Conservation (phyloP, 2,329 filamentous ascomycete species). For the Macroventuria anomochaeta region DNA sequence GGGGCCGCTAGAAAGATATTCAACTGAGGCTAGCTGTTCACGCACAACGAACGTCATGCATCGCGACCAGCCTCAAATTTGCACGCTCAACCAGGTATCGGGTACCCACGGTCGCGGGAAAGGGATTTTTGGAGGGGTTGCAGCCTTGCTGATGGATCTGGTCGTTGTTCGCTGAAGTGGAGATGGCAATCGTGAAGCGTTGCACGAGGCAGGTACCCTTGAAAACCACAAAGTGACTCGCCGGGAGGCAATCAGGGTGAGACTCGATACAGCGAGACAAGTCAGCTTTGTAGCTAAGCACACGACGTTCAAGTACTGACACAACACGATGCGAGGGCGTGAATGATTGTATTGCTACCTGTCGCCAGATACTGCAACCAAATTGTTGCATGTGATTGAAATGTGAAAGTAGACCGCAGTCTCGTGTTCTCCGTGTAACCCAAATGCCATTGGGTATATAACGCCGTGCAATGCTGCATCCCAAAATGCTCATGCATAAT, state of each 20-base stretch:
- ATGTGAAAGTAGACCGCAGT: slow-evolving; percentile 5
- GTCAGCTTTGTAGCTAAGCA: too few relatives aligned
- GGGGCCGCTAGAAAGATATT: slow-evolving; percentile 12
- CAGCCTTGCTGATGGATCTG: not conserved
- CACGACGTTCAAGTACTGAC: not conserved
- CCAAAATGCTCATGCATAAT: slow-evolving; percentile 14
- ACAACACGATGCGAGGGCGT: not conserved
- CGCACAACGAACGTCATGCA: slow-evolving; percentile 17
- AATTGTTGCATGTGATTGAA: slow-evolving; percentile 4
- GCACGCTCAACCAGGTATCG: not conserved
- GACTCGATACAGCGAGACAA: not conserved
- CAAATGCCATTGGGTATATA: slow-evolving; percentile 20
- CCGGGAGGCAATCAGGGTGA: not conserved
- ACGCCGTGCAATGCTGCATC: slow-evolving; percentile 20
- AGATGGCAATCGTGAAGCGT: slow-evolving; percentile 5
- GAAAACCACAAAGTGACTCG: not conserved
- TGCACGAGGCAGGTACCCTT: slow-evolving; percentile 10
- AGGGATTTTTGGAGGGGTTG: too few relatives aligned
- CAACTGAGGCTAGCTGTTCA: slow-evolving; percentile 13
- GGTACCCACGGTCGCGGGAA: not conserved
- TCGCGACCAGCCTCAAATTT: slow-evolving; percentile 13
- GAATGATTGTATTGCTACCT: slow-evolving; percentile 3
- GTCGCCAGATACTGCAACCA: slow-evolving; percentile 11
- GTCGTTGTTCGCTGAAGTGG: not conserved
- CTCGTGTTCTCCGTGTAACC: slow-evolving; percentile 8